Evolutionary conservation across 2,329 filamentous ascomycete genomes (phyloP), one percentile per base, ranked within the genome.

Genomic region (Aspergillus sp.): DNA sequence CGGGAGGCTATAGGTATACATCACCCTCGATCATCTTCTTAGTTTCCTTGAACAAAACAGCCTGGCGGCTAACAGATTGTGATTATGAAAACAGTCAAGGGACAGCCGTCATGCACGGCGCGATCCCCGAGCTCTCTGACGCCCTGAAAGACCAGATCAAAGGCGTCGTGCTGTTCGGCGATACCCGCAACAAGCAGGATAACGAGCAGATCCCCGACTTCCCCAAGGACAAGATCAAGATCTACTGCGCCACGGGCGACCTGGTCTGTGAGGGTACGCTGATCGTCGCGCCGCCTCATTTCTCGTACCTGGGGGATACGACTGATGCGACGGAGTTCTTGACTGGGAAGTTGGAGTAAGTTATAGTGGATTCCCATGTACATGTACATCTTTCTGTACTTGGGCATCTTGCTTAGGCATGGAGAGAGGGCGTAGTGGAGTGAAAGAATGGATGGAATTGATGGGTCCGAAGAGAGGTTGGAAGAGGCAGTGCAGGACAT

Each of bases 201-300:
- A 67, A 69, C 18, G 71, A 73, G 45, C 73, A 73, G 57, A 78
- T 80, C 45, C 71, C 74, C 3, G 70, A 73, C 45, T 80, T 78
- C 63, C 74, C 75, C n/a, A 65, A 71, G 52, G 73, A 74, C 4
- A 80, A 81, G 68, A 74, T 74, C 24, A 74, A 80, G 62, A 79
- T 82, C 16, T 77, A 81, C 45, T 84, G 82, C 56, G 77, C 80
- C 53, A 54, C 65, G 6, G 81, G 79, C 0, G 82, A 85, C 60
- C 60, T 78, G 50, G 82, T 85, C 16, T 85, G 82, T 63, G 57
- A 70, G 2, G 79, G 81, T 22, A 78, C 77, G 3, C 67, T 82
- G 56, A 69, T 77, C 45, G 69, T 80, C 16, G 68, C 75, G 0
- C 67, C 72, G 7, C 64, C 74, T 2, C 77, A 80, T 69, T 65